These are phyloP conservation scores for Ophiostoma quercus DNA, from an alignment of 2,329 filamentous ascomycete species.

Conservation along the genomic window DNA sequence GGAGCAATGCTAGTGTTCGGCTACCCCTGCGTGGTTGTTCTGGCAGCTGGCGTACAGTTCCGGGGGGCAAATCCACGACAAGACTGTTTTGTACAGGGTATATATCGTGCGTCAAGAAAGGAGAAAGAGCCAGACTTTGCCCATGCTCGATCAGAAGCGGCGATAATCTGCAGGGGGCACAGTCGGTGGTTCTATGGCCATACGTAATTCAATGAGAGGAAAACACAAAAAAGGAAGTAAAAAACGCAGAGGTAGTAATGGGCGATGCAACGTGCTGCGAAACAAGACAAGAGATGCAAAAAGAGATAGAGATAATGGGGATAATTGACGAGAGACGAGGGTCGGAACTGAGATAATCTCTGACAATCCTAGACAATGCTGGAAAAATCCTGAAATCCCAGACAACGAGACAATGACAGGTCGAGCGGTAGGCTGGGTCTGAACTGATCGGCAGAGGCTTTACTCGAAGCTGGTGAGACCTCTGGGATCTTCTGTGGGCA, in stretches of 20 bases:
- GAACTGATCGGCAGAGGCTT: background rate
- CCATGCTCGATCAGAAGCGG: background rate
- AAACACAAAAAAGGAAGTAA: background rate
- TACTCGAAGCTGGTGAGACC: slow-evolving; percentile 1
- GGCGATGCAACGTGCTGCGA: background rate
- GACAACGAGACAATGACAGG: slow-evolving; percentile 2
- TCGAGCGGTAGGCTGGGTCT: background rate
- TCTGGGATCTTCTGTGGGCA: slow-evolving; percentile 1
- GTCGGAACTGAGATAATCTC: background rate
- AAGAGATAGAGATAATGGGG: background rate
- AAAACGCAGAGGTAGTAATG: background rate
- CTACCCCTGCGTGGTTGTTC: slow-evolving; percentile 4
- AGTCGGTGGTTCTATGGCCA: background rate
- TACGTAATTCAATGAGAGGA: background rate
- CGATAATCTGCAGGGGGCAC: slow-evolving; percentile 6
- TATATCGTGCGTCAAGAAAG: background rate
- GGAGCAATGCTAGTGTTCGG: background rate
- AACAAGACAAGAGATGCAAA: slow-evolving; percentile 3
- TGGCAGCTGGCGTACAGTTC: background rate
- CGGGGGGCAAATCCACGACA: background rate
- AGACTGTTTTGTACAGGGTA: background rate
- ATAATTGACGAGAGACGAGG: no score
- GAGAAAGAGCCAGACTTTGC: background rate
- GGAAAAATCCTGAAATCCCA: background rate
- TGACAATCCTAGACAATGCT: background rate